Evolutionary conservation across 2,329 filamentous ascomycete genomes (phyloP).

Genomic region (Neopestalotiopsis rosae): DNA sequence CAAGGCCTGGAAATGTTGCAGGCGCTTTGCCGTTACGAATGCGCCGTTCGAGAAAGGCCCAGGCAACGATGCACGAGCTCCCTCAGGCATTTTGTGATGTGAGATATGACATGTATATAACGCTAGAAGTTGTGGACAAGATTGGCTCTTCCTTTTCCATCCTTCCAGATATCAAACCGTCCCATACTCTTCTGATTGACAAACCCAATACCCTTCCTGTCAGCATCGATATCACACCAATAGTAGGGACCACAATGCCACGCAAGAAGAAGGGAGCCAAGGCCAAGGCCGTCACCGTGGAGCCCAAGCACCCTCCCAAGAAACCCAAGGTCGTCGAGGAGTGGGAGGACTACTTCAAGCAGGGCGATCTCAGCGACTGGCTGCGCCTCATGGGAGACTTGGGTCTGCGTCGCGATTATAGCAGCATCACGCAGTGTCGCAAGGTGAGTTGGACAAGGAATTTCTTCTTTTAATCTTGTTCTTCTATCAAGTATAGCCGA

Average conservation of each 20-base stretch:
- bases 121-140: no score
- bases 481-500: neutral
- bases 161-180: no score
- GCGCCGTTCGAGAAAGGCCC: no score
- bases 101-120: no score
- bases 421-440: constrained; percentile 50
- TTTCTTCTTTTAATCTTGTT: neutral
- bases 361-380: constrained; percentile 45
- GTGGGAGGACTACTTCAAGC: constrained; percentile 32
- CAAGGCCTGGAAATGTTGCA: neutral
- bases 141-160: no score
- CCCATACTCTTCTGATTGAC: no score
- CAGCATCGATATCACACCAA: no score
- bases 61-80: no score
- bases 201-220: no score
- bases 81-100: no score
- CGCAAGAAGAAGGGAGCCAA: neutral
- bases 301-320: neutral
- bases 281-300: neutral
- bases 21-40: no score
- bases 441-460: constrained; percentile 40
- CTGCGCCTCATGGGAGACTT: constrained; percentile 51
- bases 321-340: constrained; percentile 12
- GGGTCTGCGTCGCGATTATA: constrained; percentile 40
- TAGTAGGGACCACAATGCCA: neutral